Conservation (phyloP, 345 rosid genomes). For the Murraya paniculata region DNA sequence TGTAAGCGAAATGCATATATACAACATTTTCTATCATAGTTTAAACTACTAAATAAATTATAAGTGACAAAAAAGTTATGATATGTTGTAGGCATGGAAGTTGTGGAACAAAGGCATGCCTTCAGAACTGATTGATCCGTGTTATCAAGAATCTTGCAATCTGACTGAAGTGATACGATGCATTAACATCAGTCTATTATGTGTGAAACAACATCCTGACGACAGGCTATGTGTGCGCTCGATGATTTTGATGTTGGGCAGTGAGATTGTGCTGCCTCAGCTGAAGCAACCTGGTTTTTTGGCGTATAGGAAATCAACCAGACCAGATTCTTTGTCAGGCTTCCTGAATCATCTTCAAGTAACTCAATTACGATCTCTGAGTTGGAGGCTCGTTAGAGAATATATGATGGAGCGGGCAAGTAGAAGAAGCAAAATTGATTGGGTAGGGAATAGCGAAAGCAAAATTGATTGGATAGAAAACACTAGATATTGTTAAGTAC, state of each 20-base stretch:
- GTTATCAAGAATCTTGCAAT: background rate
- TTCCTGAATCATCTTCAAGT: conserved; percentile 3
- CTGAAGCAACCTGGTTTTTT: conserved; percentile 43
- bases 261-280: conserved; percentile 30
- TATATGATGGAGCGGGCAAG: no score
- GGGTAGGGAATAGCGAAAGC: no score
- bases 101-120: conserved; percentile 33
- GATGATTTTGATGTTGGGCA: conserved; percentile 30
- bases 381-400: conserved; percentile 17
- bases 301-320: conserved; percentile 11
- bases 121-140: conserved; percentile 20
- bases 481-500: no score
- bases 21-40: background rate
- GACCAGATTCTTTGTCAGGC: conserved; percentile 25
- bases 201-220: conserved; percentile 40
- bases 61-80: background rate
- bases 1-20: conserved; percentile 12
- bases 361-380: conserved; percentile 29
- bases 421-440: no score
- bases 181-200: conserved; percentile 41
- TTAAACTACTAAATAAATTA: no score
- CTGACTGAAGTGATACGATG: conserved; percentile 25
- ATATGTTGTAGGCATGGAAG: conserved; percentile 37
- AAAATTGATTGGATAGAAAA: no score
- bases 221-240: conserved; percentile 42